Evolutionary conservation across 2,329 filamentous ascomycete species (phyloP).

Genomic region (Penicillium sp.): DNA sequence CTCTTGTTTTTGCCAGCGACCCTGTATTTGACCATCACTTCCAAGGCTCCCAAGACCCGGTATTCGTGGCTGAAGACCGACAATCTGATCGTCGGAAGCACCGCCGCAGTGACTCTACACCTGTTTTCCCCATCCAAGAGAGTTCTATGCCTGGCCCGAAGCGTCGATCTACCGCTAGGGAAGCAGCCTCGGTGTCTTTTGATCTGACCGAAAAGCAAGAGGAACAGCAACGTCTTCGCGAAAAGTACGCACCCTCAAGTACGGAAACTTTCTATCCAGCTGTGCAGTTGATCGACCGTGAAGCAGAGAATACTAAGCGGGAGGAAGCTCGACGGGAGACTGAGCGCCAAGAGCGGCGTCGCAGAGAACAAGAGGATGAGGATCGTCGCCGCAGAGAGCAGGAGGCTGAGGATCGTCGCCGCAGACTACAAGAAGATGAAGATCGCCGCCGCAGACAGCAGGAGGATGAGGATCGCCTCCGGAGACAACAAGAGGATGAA

Average conservation of each 20-base stretch:
- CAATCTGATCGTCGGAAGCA: conserved; percentile 18
- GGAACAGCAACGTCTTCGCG: neutral
- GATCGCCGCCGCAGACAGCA: neutral
- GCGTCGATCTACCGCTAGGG: conserved; percentile 36
- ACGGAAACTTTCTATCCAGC: conserved; percentile 21
- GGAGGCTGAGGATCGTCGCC: neutral
- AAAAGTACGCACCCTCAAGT: conserved; percentile 10
- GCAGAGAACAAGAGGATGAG: conserved; percentile 4
- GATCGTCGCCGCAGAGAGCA: neutral
- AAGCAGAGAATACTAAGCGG: conserved; percentile 21
- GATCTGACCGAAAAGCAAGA: conserved; percentile 57
- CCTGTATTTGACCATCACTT: conserved; percentile 18
- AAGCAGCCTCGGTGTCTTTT: conserved; percentile 55
- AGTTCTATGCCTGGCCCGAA: conserved; percentile 28
- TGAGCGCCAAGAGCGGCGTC: conserved; percentile 21
- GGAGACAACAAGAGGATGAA: neutral
- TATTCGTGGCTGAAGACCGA: conserved; percentile 9
- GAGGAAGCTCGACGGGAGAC: neutral
- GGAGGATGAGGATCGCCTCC: neutral
- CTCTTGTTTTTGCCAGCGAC: conserved; percentile 40
- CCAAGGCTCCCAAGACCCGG: conserved; percentile 13
- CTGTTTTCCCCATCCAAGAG: conserved; percentile 38
- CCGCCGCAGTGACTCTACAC: conserved; percentile 50
- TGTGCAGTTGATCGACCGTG: conserved; percentile 30
- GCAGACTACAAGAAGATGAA: neutral